Evolutionary conservation across 2,329 filamentous ascomycete species (phyloP).

Genomic region (Juglanconis juglandina): DNA sequence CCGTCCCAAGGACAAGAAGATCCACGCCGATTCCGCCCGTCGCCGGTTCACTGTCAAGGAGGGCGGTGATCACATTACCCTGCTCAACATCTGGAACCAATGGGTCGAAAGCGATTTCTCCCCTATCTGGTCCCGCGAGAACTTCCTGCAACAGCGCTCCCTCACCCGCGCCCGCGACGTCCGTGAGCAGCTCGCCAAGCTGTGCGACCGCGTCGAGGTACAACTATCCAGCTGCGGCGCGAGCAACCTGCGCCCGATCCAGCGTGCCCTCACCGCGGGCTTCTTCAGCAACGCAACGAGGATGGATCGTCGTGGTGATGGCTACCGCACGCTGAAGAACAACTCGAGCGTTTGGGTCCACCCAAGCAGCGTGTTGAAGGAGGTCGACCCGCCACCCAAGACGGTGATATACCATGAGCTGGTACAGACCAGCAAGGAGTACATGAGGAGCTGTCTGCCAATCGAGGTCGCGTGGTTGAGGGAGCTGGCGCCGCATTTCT

Average conservation of each 20-base stretch:
- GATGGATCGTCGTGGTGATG: constrained; percentile 77
- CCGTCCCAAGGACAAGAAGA: constrained; percentile 93
- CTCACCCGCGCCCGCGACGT: constrained; percentile 86
- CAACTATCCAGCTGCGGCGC: constrained; percentile 65
- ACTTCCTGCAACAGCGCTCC: constrained; percentile 89
- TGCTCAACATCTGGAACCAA: constrained; percentile 92
- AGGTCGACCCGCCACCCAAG: constrained; percentile 70
- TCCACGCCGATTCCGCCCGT: constrained; percentile 87
- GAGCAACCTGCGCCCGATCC: constrained; percentile 72
- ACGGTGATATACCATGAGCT: constrained; percentile 87
- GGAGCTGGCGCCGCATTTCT: constrained; percentile 90
- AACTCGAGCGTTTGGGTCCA: constrained; percentile 88
- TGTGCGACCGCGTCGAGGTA: constrained; percentile 92
- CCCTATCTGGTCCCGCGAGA: constrained; percentile 83
- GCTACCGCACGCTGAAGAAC: constrained; percentile 88
- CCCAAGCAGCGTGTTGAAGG: constrained; percentile 77
- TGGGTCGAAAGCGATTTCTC: constrained; percentile 92
- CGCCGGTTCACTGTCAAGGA: constrained; percentile 86
- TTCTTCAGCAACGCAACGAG: constrained; percentile 93
- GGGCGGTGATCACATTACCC: constrained; percentile 82
- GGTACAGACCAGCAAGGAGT: constrained; percentile 83
- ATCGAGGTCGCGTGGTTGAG: constrained; percentile 80
- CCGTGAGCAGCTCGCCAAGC: constrained; percentile 83
- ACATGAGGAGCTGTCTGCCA: constrained; percentile 84
- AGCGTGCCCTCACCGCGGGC: constrained; percentile 82